phyloP scores from a whole-genome alignment of 2,329 filamentous ascomycete species.

The Zymoseptoria pseudotritici region DNA sequence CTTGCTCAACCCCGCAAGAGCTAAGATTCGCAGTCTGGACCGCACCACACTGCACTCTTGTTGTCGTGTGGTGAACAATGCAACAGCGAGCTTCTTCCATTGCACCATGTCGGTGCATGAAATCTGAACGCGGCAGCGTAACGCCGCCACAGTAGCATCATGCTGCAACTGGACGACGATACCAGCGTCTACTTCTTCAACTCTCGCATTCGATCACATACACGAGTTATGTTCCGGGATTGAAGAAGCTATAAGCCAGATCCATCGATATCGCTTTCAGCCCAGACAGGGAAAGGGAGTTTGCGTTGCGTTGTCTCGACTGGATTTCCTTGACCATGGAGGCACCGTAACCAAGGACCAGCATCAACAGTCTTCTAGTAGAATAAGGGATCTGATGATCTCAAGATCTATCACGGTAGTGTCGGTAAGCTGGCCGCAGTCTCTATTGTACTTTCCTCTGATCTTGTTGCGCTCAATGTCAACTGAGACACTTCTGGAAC shows the following conservation, averaged over 20 bases:
- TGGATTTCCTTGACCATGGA: not conserved
- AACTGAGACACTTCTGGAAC: not conserved
- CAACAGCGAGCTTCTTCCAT: not conserved
- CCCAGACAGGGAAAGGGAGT: too few species aligned
- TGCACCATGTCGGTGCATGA: not conserved
- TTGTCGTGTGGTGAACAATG: not conserved
- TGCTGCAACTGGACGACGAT: too few species aligned
- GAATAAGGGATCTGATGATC: too few species aligned
- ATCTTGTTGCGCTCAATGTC: not conserved
- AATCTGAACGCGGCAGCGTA: not conserved
- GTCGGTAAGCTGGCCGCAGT: not conserved
- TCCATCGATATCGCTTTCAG: too few species aligned
- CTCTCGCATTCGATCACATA: too few species aligned
- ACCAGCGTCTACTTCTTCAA: too few species aligned
- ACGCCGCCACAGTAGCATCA: too few species aligned
- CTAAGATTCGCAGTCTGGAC: not conserved
- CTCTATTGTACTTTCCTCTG: not conserved
- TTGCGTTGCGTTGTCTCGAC: not conserved
- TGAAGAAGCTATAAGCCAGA: too few species aligned
- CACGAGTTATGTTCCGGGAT: too few species aligned
- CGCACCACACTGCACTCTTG: not conserved
- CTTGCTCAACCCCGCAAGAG: not conserved
- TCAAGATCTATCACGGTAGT: too few species aligned
- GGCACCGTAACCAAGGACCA: not conserved
- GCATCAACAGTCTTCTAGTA: too few species aligned